Base-by-base conservation (phyloP, 345 rosid genomes). In the Psidium friedrichsthalianum region DNA sequence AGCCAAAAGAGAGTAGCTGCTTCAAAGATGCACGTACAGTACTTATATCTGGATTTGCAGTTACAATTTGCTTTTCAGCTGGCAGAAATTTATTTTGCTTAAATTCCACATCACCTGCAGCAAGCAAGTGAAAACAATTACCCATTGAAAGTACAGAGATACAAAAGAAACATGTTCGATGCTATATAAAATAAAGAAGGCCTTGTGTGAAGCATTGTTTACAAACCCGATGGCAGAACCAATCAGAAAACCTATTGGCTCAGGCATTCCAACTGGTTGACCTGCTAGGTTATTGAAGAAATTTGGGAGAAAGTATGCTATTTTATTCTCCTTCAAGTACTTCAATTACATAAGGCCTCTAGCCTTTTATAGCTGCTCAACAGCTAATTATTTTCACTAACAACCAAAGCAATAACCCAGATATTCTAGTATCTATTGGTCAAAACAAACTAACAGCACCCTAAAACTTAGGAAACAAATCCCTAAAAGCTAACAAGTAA, bases 101-200 rank as follows among this genome's bases (percentile, higher is more conserved):
- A 90, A 96, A 95, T 89, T 95, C 99, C 93, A 94, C 92, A 85
- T 96, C 99, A 89, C 99, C 99, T 96, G 95, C 84, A 82, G 57
- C 22, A 74, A 78, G 82, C 27, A 69, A 36, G 25, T 69, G 80
- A 69, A 69, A 69, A 36, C 13, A 36, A 69, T 69, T 36, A 69
- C 42, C 13, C 13, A 18, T 18, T 69, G 80, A 36, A 36, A 36
- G 25, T 32, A 69, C 16, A 56, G 59, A 51, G n/a, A 56, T 29
- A 44, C 74, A 7, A 15, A 51, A 55, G 42, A 87, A 55, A 51
- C 82, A 69, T 18, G 80, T 69, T 5, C 80, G 47, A 69, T 18
- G 24, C 80, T 36, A 69, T 18, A 36, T 69, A 36, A 36, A 18
- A 69, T 69, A 69, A 69, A 36, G 47, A 36, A 36, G 80, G 47